A percentile compares a stretch with the other conserved stretches of the same genome.
Evolutionary conservation across 2,329 filamentous ascomycete genomes (phyloP).

Genomic region (Emmonsia crescens): DNA sequence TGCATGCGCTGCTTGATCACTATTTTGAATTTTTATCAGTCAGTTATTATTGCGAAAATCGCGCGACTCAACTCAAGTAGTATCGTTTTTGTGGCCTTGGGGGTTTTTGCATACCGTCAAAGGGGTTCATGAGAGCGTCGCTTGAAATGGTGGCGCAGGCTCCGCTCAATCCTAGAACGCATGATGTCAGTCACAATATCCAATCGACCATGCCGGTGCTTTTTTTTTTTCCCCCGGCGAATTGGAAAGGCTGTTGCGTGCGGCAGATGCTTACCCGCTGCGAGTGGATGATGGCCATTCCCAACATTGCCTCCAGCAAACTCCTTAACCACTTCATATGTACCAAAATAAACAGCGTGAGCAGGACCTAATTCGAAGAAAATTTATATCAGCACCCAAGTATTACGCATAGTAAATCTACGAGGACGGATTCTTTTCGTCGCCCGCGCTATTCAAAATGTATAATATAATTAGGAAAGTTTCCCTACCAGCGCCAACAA

Average conservation of each 20-base stretch:
- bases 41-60: conserved; percentile 8
- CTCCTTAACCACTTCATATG: conserved; percentile 95
- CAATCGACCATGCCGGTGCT: not conserved
- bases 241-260: too few species aligned
- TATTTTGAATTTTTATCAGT: conserved; percentile 27
- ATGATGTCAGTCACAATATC: not conserved
- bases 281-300: conserved; percentile 77
- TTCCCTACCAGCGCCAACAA: conserved; percentile 75
- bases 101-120: conserved; percentile 61
- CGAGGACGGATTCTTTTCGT: not conserved
- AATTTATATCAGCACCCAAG: conserved; percentile 15
- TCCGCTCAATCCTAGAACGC: conserved; percentile 65
- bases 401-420: not conserved
- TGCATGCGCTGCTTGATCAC: conserved; percentile 99
- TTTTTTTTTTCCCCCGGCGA: not conserved
- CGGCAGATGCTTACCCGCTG: conserved; percentile 57
- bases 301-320: conserved; percentile 83
- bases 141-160: conserved; percentile 93
- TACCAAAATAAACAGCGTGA: conserved; percentile 96
- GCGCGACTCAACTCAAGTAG: not conserved
- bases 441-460: not conserved
- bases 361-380: conserved; percentile 59
- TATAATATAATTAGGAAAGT: conserved; percentile 1
- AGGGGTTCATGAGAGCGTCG: conserved; percentile 98
- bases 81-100: not conserved